Evolutionary conservation across 2,329 filamentous ascomycete genomes (phyloP), one percentile per base, ranked within the genome.

Genomic region (Zelopaecilomyces penicillatus): DNA sequence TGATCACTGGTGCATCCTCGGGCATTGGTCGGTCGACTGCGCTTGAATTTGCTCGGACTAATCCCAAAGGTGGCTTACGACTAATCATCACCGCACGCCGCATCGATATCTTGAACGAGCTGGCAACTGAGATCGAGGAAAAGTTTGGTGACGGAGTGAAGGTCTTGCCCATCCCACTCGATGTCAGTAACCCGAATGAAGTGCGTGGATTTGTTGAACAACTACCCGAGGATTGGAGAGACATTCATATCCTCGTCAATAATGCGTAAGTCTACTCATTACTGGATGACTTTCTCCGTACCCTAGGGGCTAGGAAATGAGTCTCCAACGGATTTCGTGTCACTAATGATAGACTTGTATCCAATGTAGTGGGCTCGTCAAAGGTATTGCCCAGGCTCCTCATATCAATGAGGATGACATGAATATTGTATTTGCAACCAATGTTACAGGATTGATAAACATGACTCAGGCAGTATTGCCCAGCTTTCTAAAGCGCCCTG

Each of bases 361-460:
- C 27, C 9, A 12, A 26, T 8, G 9, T 5, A 93, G 87, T 39
- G 91, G 91, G 36, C 77, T 96, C 19, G 91, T 95, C 49, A 91
- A 86, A 65, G 90, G 89, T 52, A 79, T 95, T 9, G 91, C 87
- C 41, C 81, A 85, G 61, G 88, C 89, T 1, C 90, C 90, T 12
- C 78, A 87, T 35, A 96, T 98, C 61, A 75, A 74, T 11, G 75
- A 86, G 57, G 82, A 83, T 47, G 91, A 98, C 67, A 85, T 96
- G 56, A 75, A 85, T 56, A 59, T 82, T 63, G 96, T 97, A 89
- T 87, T 96, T 61, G 69, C 78, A 39, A 97, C 93, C 47, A 98
- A 98, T 63, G 90, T 97, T 42, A 93, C 85, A 2, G 93, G 93
- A 29, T 74, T 98, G 31, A 93, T 98, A 71, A 87, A 91, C 72